Base-by-base conservation (phyloP, 495 filamentous ascomycete genomes). In the Corynascus novoguineensis region DNA sequence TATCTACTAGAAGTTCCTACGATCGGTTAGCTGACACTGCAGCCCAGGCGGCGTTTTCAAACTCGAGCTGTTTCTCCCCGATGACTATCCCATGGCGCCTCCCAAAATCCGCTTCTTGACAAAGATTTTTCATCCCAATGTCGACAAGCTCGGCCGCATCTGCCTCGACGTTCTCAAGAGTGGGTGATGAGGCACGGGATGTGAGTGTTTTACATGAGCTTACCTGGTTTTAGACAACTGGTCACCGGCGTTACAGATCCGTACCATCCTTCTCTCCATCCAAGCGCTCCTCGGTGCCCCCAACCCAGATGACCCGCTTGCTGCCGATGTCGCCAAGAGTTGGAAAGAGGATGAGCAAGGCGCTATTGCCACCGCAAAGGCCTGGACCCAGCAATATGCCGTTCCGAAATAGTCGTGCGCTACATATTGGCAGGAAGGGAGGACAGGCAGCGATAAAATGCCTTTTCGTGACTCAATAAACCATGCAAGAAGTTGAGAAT, bases 71-170 rank as follows among this genome's bases (percentile, higher is more conserved):
- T 99, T 99, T 75, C 80, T 99, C n/a, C 95, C 93, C 32, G 93
- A 99, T 66, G 93, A 99, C 73, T 99, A 99, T 67, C 93, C 93
- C 10, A 99, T 99, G 93, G 95, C 90, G 32, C 93, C 93, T 27
- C 93, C 93, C 12, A 96, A 97, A 77, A 96, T 99, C 61, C 87
- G 93, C 37, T 99, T 99, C 74, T 75, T 99, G 19, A 99, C 93
- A 61, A 96, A 96, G 73, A 99, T 99, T 71, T 99, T 96, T 71
- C 93, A 99, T 68, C 93, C 93, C 31, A 99, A 99, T 70, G 97
- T 99, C 59, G 93, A 99, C 69, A 92, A 93, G 73, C 82, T 97
- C 0, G 93, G 93, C 45, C 86, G 93, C 27, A 99, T 99, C 70
- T 99, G 93, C 71, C 71, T 99, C 50, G 93, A 99, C 71, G 95